Conservation (phyloP, 2,329 filamentous ascomycete genomes). For the Trichophyton schoenleinii region DNA sequence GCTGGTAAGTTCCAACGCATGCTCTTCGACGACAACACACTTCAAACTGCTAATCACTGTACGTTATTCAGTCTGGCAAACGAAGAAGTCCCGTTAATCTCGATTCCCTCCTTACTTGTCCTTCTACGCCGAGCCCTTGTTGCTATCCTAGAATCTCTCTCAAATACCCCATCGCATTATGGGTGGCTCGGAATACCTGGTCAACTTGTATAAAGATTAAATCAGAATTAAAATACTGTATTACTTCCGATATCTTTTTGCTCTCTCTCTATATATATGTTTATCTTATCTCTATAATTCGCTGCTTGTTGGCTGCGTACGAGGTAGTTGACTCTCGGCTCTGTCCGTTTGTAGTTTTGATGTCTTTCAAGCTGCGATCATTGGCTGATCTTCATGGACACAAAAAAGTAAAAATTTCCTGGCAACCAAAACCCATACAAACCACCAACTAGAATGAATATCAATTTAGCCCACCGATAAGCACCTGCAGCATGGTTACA, state of each 20-base stretch:
- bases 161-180: neutral
- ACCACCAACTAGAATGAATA: neutral
- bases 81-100: slow-evolving; percentile 46
- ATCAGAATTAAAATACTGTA: slow-evolving; percentile 2
- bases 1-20: slow-evolving; percentile 42
- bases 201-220: slow-evolving; percentile 11
- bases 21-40: neutral
- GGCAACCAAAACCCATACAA: neutral
- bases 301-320: neutral
- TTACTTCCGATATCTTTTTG: neutral
- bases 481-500: neutral
- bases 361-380: slow-evolving; percentile 17
- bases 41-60: neutral
- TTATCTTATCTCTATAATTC: neutral
- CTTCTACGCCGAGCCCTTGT: neutral
- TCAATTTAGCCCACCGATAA: neutral
- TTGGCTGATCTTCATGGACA: slow-evolving; percentile 11
- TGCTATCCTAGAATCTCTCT: neutral
- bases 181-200: slow-evolving; percentile 4
- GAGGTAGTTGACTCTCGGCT: neutral
- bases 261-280: neutral
- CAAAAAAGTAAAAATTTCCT: slow-evolving; percentile 5
- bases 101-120: slow-evolving; percentile 2
- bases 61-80: slow-evolving; percentile 48
- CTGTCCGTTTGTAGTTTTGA: neutral